phyloP scores from a whole-genome alignment of 1,139 yeast species.

The Hyphopichia wangnamkhiaoensis region DNA sequence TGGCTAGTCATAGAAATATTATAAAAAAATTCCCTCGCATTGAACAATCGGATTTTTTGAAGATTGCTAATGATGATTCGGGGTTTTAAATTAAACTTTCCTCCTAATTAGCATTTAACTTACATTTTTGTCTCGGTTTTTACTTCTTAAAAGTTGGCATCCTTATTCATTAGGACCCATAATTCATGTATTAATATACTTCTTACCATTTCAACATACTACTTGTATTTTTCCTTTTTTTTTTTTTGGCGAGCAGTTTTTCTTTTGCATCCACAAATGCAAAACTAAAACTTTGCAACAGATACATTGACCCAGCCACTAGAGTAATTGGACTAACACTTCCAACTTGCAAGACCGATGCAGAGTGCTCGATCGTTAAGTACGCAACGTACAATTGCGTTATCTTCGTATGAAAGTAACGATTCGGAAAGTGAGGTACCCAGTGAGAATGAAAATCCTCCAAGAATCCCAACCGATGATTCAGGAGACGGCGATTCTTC shows the following conservation, averaged over 20 bases:
- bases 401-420: too few species aligned
- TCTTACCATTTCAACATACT: too few species aligned
- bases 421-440: background rate
- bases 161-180: too few species aligned
- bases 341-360: background rate
- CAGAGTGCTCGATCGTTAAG: too few species aligned
- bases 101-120: background rate
- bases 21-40: slow-evolving; percentile 24
- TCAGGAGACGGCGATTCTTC: background rate
- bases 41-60: slow-evolving; percentile 16
- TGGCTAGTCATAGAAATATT: slow-evolving; percentile 32
- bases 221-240: background rate
- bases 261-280: slow-evolving; percentile 3
- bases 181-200: too few species aligned
- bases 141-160: too few species aligned
- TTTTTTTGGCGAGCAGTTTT: background rate
- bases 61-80: slow-evolving; percentile 14
- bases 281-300: too few species aligned
- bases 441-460: background rate
- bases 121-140: background rate
- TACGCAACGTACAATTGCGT: too few species aligned
- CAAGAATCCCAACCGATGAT: too few species aligned
- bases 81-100: too few species aligned
- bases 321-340: background rate
- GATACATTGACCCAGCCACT: too few species aligned